Evolutionary conservation across 1,284 basidiomycete genomes (phyloP), one percentile per base, ranked within the genome.

Genomic region (Apiotrichum veenhuisii): DNA sequence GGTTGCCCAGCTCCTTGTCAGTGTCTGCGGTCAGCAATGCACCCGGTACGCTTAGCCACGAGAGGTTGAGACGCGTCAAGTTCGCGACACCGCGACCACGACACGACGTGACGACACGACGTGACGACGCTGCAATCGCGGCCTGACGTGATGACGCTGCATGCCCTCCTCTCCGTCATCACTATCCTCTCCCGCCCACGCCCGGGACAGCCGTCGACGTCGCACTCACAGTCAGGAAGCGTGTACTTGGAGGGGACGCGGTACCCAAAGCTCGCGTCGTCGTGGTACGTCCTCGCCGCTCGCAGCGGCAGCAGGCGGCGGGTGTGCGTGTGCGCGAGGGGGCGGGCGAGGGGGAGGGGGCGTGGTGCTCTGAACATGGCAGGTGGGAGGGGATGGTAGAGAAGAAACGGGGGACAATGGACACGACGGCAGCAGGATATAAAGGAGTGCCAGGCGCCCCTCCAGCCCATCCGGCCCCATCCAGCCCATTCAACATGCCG

Each of bases 181-280:
- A n/a, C n/a, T n/a, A n/a, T n/a, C n/a, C 8, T 18, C 11, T 7
- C 36, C 17, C 36, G 9, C 4, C 36, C 17, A 18, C 36, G 36
- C 11, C 36, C 14, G 33, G 33, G 9, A 34, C 33, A 14, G 11
- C 17, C 14, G 14, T 22, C n/a, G n/a, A 22, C 40, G 8, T 34
- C 2, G 36, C 18, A 81, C 87, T 70, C 74, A 89, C 88, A 91
- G 63, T 90, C 89, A 36, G 88, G 85, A 62, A 90, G 80, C 12
- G 78, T 74, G 66, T 87, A 87, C 64, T 81, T 79, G 45, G 81
- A 79, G 1, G 83, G 82, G 65, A 85, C 85, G 40, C 89, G 80
- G 67, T 87, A 90, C 0, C 89, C 89, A 71, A 88, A 91, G 3
- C 87, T 88, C 62, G 69, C 68, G 55, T 88, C 85, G 76, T 91